Base-by-base conservation (phyloP, 495 filamentous ascomycete genomes). In the Neohortaea acidophila region DNA sequence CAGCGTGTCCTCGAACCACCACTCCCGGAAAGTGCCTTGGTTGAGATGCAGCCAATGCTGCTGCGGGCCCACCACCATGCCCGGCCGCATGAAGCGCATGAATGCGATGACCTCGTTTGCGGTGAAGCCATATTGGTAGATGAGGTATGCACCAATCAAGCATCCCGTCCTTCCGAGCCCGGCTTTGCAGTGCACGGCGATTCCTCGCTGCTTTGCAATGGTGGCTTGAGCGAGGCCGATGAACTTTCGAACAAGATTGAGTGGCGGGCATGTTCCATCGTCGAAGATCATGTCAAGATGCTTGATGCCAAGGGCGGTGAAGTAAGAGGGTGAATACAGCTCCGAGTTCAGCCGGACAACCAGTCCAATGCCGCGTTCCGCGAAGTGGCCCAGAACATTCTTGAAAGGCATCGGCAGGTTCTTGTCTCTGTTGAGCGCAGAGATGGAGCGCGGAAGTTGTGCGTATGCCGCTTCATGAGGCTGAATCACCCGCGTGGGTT, bases 251-350 rank as follows among this genome's bases (percentile, higher is more conserved):
- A 99, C 89, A 15, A 86, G 73, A 10, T 71, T 70, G 13, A 99
- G 60, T 2, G 83, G 73, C 12, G 89, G 89, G 59, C 91, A 96
- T 5, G 89, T 99, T 18, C 89, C 89, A 52, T 99, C 89, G 49
- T 94, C 89, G 51, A 99, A 99, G 46, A 96, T 94, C 91, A 99
- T 96, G 55, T 99, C 86, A 15, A 96, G 66, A 55, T 99, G 89
- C 38, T 80, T 72, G 51, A 99, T 96, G 5, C 87, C 91, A 29
- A 99, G 69, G 0, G 84, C 82, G 21, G 84, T 89, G 51, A 99
- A 99, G 62, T 83, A 94, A 15, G 84, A 84, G 5, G 91, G 80
- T 4, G 81, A 85, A 64, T 99, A 99, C 7, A 99, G 74, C 48
- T 86, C 79, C 1, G 84, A 93, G 62, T 99, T 99, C 39, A 99